Evolutionary conservation across 2,329 filamentous ascomycete species (phyloP).

Genomic region (Westerdykella sp.): DNA sequence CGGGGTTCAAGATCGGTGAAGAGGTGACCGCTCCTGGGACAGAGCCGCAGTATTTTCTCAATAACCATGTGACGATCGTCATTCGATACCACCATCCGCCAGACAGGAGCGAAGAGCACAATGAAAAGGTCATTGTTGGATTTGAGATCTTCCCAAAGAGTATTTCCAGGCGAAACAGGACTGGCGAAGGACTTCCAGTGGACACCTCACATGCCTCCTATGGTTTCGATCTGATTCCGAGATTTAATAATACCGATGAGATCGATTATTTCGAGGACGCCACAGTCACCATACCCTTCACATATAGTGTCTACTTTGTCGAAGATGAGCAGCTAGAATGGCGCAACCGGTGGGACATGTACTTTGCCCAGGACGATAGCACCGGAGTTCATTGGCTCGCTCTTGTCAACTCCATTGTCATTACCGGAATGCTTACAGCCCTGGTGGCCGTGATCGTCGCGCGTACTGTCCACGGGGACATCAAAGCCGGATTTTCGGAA

Average conservation of each 20-base stretch:
- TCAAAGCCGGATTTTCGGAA: constrained; percentile 51
- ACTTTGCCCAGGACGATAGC: constrained; percentile 82
- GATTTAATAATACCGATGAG: constrained; percentile 53
- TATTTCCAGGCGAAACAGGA: constrained; percentile 57
- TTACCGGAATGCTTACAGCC: constrained; percentile 70
- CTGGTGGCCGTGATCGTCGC: constrained; percentile 76
- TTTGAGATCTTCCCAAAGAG: constrained; percentile 76
- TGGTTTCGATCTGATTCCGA: constrained; percentile 61
- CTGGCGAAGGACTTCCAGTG: constrained; percentile 60
- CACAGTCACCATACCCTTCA: constrained; percentile 70
- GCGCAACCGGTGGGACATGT: constrained; percentile 79
- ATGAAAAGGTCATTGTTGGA: too few relatives aligned
- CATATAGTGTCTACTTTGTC: constrained; percentile 85
- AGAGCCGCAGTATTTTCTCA: constrained; percentile 64
- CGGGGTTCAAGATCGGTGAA: constrained; percentile 83
- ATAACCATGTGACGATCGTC: constrained; percentile 84
- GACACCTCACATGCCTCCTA: constrained; percentile 58
- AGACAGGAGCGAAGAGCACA: too few relatives aligned
- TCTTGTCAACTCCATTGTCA: constrained; percentile 79
- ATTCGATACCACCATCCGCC: too few relatives aligned
- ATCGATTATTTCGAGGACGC: constrained; percentile 54
- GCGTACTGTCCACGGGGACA: constrained; percentile 70
- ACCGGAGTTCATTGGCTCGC: constrained; percentile 81
- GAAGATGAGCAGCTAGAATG: constrained; percentile 77
- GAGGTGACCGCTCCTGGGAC: constrained; percentile 58